Base-by-base conservation (phyloP, 306 rosid genomes). In the Cotoneaster glaucophyllus region DNA sequence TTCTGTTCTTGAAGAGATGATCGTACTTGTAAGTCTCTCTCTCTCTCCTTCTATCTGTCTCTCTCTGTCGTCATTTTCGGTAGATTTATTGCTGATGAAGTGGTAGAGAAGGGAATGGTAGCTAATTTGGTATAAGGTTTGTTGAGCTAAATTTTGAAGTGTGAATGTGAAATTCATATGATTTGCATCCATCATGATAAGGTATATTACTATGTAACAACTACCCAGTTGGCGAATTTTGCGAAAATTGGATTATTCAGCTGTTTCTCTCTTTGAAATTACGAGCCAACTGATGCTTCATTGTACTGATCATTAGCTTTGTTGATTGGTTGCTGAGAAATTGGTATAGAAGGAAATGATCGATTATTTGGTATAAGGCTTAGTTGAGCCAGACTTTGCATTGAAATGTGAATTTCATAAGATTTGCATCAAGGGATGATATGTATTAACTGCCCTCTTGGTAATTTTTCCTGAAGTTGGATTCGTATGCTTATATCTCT, bases 1-100 rank as follows among this genome's bases (percentile, higher is more conserved):
- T 52, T 94, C 98, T 67, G 97, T 94, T 77, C 90, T 94, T 22
- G 75, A 94, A 72, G 96, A 92, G 81, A 90, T 92, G 86, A 86
- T 92, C 73, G 53, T 77, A 62, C 87, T 94, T 29, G 98, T 94
- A 64, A 74, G 93, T 73, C 68, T 39, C 69, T 50, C 4, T 29
- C 37, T 14, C 29, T 79, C 24, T 24, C 21, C 37, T 25, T 82
- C 22, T 63, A 14, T 59, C 48, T 43, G 4, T 41, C 13, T 41
- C 45, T 11, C 48, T 43, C 48, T 43, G 4, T 44, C 14, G 4
- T 12, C 50, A 44, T 44, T 44, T 17, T 44, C 50, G 59, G 31
- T 43, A 4, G 28, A 11, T 67, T 66, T 52, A 32, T 66, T 74
- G 24, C 26, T 15, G 6, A 25, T 39, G 59, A 43, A 68, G 6